Evolutionary conservation across 352 stramenopile species (phyloP).

Genomic region (Pythium sp.): DNA sequence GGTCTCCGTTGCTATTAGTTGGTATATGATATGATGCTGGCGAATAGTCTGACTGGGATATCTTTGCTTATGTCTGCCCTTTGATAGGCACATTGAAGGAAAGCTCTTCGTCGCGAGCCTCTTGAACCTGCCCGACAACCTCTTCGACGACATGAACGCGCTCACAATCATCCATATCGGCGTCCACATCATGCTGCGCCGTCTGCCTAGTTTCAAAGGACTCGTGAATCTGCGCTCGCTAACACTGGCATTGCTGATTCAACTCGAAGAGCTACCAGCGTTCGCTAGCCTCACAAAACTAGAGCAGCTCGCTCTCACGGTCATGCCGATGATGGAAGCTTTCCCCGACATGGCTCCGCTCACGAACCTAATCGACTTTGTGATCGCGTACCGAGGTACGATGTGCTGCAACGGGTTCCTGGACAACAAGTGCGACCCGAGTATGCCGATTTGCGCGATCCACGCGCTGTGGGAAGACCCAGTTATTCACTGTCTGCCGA

Average conservation of each 20-base stretch:
- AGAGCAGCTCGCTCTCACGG: background rate
- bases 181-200: background rate
- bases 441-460: background rate
- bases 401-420: conserved; percentile 24
- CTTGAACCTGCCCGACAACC: background rate
- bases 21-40: too few relatives aligned
- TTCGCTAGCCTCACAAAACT: background rate
- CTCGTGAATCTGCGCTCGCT: conserved; percentile 3
- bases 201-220: background rate
- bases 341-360: conserved; percentile 14
- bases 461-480: background rate
- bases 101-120: background rate
- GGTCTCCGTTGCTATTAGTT: too few relatives aligned
- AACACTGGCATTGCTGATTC: background rate
- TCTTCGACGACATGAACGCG: background rate
- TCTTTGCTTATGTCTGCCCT: too few relatives aligned
- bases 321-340: background rate
- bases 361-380: conserved; percentile 4
- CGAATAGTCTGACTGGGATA: too few relatives aligned
- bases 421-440: conserved; percentile 10
- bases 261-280: background rate
- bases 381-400: background rate
- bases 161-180: background rate
- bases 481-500: background rate
- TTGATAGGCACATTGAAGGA: background rate